These are phyloP conservation scores for Marasmius oreades DNA, from an alignment of 1,284 basidiomycete species.

Conservation along the genomic window DNA sequence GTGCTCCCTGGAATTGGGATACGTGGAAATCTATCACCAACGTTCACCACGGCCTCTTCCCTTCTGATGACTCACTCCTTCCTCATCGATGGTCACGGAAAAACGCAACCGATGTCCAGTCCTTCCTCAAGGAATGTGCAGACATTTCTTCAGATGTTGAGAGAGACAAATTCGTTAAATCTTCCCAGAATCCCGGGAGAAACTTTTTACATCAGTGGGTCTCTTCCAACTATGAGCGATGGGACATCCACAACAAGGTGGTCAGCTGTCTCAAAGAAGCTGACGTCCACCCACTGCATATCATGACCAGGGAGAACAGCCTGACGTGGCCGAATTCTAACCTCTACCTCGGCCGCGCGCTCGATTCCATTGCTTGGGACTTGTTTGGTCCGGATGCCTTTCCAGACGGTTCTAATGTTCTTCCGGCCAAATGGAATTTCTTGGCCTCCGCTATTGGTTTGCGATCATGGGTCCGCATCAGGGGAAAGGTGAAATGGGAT, in stretches of 20 bases:
- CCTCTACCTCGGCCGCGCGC: constrained; percentile 15
- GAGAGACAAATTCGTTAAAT: constrained; percentile 19
- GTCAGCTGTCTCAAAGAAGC: constrained; percentile 13
- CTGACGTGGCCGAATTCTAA: constrained; percentile 16
- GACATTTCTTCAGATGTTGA: constrained; percentile 8
- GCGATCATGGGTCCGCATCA: constrained; percentile 17
- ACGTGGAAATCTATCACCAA: constrained; percentile 23
- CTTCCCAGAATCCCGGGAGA: constrained; percentile 18
- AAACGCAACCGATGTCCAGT: constrained; percentile 12
- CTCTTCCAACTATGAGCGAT: constrained; percentile 14
- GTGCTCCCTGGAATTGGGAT: constrained; percentile 21
- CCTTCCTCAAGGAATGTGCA: constrained; percentile 20
- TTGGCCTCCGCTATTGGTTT: constrained; percentile 5
- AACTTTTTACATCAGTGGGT: constrained; percentile 18
- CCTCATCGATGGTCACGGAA: constrained; percentile 18
- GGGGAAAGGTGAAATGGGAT: not conserved
- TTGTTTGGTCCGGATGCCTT: constrained; percentile 22
- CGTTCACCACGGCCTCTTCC: constrained; percentile 22
- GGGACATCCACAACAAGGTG: constrained; percentile 20
- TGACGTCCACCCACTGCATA: constrained; percentile 18
- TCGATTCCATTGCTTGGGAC: constrained; percentile 19
- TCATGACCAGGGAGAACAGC: constrained; percentile 1
- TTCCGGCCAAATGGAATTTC: constrained; percentile 10
- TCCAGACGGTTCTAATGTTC: not conserved
- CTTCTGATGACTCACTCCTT: constrained; percentile 14